phyloP scores from a whole-genome alignment of 257 asterid genomes.

The Solanum pinnatisectum region DNA sequence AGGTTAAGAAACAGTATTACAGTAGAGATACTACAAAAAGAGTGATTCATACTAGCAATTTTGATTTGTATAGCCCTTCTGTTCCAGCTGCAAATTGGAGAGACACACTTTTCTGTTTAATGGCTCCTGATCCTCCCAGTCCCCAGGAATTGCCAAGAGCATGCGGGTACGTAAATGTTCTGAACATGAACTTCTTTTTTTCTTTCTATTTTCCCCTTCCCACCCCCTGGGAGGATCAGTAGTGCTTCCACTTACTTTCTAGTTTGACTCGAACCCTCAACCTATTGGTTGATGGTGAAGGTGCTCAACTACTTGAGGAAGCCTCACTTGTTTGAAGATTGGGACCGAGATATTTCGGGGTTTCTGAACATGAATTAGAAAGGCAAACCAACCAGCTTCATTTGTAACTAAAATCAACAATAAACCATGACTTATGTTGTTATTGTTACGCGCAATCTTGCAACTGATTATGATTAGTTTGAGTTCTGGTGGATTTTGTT shows the following conservation, averaged over 20 bases:
- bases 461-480: neutral
- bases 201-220: neutral
- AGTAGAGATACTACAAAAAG: constrained; percentile 37
- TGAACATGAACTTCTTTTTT: neutral
- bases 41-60: constrained; percentile 42
- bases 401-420: too few relatives aligned
- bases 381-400: too few relatives aligned
- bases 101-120: constrained; percentile 11
- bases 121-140: constrained; percentile 34
- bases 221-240: neutral
- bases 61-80: constrained; percentile 31
- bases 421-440: neutral
- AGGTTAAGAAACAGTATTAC: constrained; percentile 37
- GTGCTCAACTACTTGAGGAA: neutral
- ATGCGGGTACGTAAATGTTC: constrained; percentile 26
- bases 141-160: constrained; percentile 37
- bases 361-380: neutral
- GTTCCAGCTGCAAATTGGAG: constrained; percentile 49
- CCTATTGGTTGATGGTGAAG: too few relatives aligned
- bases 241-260: neutral
- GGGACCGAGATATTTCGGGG: neutral
- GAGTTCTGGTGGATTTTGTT: neutral
- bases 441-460: neutral
- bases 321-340: neutral
- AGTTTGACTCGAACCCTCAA: neutral